These are phyloP conservation scores for Bryoerythrophyllum caledonicum DNA, from an alignment of 225 moss, liverwort and hornwort species.

Conservation along the genomic window DNA sequence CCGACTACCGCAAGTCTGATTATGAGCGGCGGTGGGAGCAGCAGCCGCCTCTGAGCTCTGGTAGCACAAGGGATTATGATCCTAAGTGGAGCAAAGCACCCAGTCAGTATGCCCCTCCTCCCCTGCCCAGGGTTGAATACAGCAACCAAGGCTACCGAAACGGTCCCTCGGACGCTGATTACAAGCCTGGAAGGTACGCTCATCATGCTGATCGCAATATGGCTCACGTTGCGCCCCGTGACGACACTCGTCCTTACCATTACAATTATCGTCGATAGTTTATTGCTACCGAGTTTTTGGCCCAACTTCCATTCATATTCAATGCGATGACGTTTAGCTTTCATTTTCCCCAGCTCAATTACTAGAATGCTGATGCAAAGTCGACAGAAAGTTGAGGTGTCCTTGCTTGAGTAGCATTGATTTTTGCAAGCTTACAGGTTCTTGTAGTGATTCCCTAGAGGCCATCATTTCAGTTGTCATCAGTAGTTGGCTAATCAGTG, in stretches of 20 bases:
- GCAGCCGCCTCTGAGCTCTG: conserved; percentile 11
- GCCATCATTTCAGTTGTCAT: conserved; percentile 5
- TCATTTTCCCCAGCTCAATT: neutral
- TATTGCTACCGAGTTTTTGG: neutral
- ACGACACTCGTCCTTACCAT: conserved; percentile 15
- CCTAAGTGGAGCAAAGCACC: conserved; percentile 32
- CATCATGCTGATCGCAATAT: conserved; percentile 18
- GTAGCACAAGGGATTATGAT: conserved; percentile 20
- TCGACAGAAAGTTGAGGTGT: conserved; percentile 3
- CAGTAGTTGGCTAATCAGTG: neutral
- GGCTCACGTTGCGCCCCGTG: conserved; percentile 8
- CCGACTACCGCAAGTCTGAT: conserved; percentile 11
- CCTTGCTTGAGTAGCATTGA: neutral
- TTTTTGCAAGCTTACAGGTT: neutral
- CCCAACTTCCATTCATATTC: neutral
- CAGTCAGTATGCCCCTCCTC: conserved; percentile 16
- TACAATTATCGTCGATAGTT: conserved; percentile 21
- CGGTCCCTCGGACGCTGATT: neutral
- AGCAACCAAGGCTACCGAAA: conserved; percentile 18
- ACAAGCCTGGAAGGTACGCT: conserved; percentile 19
- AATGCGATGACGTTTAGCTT: neutral
- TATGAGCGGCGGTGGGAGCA: conserved; percentile 30
- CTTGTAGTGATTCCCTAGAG: neutral
- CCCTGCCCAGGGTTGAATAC: neutral
- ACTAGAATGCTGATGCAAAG: conserved; percentile 10